Base-by-base conservation (phyloP, 768 basidiomycete genomes). In the Psilocybe azurescens region DNA sequence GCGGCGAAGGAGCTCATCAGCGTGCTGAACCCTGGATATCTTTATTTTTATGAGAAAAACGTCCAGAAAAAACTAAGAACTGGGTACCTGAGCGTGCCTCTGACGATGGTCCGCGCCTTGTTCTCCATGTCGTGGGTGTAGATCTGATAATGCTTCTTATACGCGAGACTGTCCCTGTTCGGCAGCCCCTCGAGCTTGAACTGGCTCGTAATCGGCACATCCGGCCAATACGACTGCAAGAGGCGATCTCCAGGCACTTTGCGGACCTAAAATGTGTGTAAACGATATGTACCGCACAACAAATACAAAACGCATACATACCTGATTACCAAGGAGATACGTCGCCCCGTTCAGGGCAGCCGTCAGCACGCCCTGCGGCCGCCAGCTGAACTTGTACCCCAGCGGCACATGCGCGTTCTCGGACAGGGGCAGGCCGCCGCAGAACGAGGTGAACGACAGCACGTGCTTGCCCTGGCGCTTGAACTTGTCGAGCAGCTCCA, bases 351-450 rank as follows among this genome's bases (percentile, higher is more conserved):
- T 94, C 59, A 88, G 73, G 0, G 92, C 91, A 2, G 95, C 96
- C 14, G 81, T 84, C 41, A 98, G 76, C 7, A 97, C 95, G 5
- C 94, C 95, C 60, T 88, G 81, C 0, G 96, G 95, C 53, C 88
- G 91, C 96, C 96, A 98, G 66, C 94, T 93, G 71, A 95, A 95
- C 71, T 95, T 97, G 70, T 97, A 95, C n/a, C 89, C 83, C 9
- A 96, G 76, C 1, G 94, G 94, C 14, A 90, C 86, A 63, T 79
- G 74, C 7, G 81, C 80, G 47, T 68, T 68, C 18, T 90, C 90
- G 0, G 93, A 93, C 0, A 90, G 89, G 0, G 96, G 96, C 3
- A 98, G 79, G 1, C 96, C 96, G 1, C 96, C 96, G 59, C 96
- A 98, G 81, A 96, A 96, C 1, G 93, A 95, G 1, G 86, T 86